Evolutionary conservation across 352 stramenopile species (phyloP), one percentile per base, ranked within the genome.

Genomic region (Globisporangium middletonii): DNA sequence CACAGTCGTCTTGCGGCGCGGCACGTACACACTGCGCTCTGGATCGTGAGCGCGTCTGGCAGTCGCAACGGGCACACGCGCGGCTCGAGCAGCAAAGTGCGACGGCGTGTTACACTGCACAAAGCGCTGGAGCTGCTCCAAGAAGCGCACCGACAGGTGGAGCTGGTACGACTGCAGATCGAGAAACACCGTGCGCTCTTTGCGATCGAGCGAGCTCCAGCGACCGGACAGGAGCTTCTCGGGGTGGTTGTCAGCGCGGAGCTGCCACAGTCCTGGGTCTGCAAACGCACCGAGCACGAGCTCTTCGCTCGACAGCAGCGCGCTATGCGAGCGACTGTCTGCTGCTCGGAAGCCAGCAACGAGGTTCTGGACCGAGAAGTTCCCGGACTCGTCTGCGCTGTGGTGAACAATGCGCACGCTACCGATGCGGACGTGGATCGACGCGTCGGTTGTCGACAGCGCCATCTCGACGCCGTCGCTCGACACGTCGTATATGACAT

Each of bases 121-220:
- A 30, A 86, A 86, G 44, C 50, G 50, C 53, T 50, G 37, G 1
- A 85, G 26, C 1, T 62, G 50, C 38, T 73, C 23, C 8, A 89
- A n/a, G 16, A 89, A 72, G 43, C 77, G 67, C 35, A 67, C 54
- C 12, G 84, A 91, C 28, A 89, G 16, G 53, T 94, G 79, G 41
- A 79, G 57, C 59, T 94, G 84, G 43, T 79, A 77, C 3, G 75
- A 71, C 68, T 91, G 84, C 0, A 92, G 57, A 51, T 94, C 82
- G 43, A 94, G 49, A 41, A 92, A 89, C 4, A 82, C 37, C 4
- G 68, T 81, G 42, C 66, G 57, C 38, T 86, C 73, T 1, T 57
- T 60, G 6, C 33, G 23, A 7, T 72, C 57, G 11, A 64, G 62
- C 50, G 69, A 69, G 49, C 64, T 72, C 83, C 83, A 94, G 11